Evolutionary conservation across 306 rosid genomes (phyloP), one percentile per base, ranked within the genome.

Genomic region (Malus fusca): DNA sequence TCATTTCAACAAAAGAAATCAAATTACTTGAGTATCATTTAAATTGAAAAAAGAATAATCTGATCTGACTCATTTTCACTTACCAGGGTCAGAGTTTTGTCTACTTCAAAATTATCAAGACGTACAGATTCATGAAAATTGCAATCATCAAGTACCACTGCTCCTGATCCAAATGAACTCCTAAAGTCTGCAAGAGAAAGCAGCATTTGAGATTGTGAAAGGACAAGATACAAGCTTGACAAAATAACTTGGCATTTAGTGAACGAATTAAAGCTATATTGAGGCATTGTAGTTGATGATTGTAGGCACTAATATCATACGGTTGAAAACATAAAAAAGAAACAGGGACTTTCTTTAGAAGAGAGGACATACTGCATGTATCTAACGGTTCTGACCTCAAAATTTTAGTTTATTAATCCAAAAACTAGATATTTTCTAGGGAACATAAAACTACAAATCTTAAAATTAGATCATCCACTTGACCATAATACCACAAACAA

Each of bases 51-150:
- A 67, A 67, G 73, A 55, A 53, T 55, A 67, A 67, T 56, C 51
- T 26, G 4, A 67, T 56, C 33, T 9, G 4, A 28, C 52, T 35
- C 33, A 25, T 17, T 35, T 62, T 75, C 66, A 87, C 96, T 84
- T 79, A 92, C 97, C 84, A 92, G 78, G 77, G 88, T 79, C 82
- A 92, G 82, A 79, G 97, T 90, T 87, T 59, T 88, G 80, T 92
- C 92, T 22, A 74, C 53, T 58, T 90, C 93, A 75, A 92, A 92
- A 83, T 74, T 88, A 75, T 92, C 97, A 74, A 92, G 96, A 70
- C 84, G 96, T 68, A 92, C 97, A 72, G 97, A 90, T 84, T 92
- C 96, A 81, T 92, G 97, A 84, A 92, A 92, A 86, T 92, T 90
- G 77, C 97, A 92, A 78, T 92, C 97, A 84, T 90, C 97, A 74